Evolutionary conservation across 192 early-diverging fungal species (phyloP).

Genomic region (Coemansia sp.): DNA sequence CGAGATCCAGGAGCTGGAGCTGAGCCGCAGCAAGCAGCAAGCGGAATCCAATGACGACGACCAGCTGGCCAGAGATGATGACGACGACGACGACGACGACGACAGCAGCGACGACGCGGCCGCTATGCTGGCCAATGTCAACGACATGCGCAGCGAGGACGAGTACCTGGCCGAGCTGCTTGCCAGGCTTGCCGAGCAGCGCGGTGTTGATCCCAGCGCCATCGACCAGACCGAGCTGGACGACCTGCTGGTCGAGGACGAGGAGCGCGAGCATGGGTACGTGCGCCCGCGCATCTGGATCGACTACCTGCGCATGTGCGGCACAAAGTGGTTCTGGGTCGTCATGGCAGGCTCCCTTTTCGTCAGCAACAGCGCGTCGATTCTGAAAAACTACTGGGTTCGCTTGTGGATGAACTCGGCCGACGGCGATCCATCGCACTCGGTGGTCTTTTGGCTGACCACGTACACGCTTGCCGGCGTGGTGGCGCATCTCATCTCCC

Average conservation of each 20-base stretch:
- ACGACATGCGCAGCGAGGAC: conserved; percentile 12
- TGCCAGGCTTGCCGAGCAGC: conserved; percentile 21
- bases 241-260: conserved; percentile 68
- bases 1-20: conserved; percentile 20
- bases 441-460: conserved; percentile 56
- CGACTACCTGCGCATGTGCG: conserved; percentile 63
- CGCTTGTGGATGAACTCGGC: conserved; percentile 47
- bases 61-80: too few relatives aligned
- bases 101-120: too few relatives aligned
- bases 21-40: neutral
- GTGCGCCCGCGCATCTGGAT: conserved; percentile 69
- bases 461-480: conserved; percentile 57
- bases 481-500: conserved; percentile 6
- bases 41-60: too few relatives aligned
- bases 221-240: conserved; percentile 6
- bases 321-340: conserved; percentile 57
- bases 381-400: conserved; percentile 59
- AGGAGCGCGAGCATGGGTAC: conserved; percentile 71
- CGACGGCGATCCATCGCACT: neutral
- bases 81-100: too few relatives aligned
- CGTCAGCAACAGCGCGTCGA: conserved; percentile 29
- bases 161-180: conserved; percentile 2
- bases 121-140: conserved; percentile 24
- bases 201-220: conserved; percentile 31
- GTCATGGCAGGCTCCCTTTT: conserved; percentile 48